These are phyloP conservation scores for Cladosporium halotolerans DNA, from an alignment of 2,329 filamentous ascomycete genomes.

Conservation along the genomic window DNA sequence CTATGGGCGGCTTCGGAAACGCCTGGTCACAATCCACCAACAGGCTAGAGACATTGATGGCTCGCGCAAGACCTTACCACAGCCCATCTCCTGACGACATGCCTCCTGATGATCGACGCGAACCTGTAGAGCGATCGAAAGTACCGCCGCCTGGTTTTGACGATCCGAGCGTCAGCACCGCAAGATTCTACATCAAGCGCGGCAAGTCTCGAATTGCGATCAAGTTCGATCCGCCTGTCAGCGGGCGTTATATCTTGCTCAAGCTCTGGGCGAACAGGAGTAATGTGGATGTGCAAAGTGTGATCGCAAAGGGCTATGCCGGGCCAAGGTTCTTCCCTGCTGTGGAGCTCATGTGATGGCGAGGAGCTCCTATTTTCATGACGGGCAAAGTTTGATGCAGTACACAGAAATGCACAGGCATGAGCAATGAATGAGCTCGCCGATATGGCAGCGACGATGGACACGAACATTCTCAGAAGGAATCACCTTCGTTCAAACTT, in stretches of 20 bases:
- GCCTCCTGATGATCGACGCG: not conserved
- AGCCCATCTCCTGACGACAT: not conserved
- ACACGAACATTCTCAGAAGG: too few relatives aligned
- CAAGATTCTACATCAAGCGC: slow-evolving; percentile 75
- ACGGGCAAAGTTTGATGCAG: too few relatives aligned
- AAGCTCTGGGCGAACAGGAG: slow-evolving; percentile 82
- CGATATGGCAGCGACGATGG: too few relatives aligned
- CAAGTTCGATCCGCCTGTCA: slow-evolving; percentile 72
- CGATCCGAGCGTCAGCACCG: slow-evolving; percentile 45
- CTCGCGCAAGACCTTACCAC: slow-evolving; percentile 15
- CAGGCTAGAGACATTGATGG: slow-evolving; percentile 22
- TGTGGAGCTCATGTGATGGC: slow-evolving; percentile 14
- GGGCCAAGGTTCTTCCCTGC: slow-evolving; percentile 69
- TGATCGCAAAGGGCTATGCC: slow-evolving; percentile 76
- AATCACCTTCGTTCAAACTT: too few relatives aligned
- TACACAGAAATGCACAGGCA: too few relatives aligned
- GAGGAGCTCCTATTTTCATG: too few relatives aligned
- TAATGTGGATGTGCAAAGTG: slow-evolving; percentile 86
- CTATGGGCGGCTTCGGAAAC: slow-evolving; percentile 8
- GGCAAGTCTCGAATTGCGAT: slow-evolving; percentile 81
- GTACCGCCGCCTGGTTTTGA: slow-evolving; percentile 1
- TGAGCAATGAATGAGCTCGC: too few relatives aligned
- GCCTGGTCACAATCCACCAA: not conserved
- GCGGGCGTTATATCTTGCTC: slow-evolving; percentile 66
- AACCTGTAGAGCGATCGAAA: not conserved